Evolutionary conservation across 805 yeast genomes (phyloP).

Genomic region (Zygosaccharomyces kombuchaensis): DNA sequence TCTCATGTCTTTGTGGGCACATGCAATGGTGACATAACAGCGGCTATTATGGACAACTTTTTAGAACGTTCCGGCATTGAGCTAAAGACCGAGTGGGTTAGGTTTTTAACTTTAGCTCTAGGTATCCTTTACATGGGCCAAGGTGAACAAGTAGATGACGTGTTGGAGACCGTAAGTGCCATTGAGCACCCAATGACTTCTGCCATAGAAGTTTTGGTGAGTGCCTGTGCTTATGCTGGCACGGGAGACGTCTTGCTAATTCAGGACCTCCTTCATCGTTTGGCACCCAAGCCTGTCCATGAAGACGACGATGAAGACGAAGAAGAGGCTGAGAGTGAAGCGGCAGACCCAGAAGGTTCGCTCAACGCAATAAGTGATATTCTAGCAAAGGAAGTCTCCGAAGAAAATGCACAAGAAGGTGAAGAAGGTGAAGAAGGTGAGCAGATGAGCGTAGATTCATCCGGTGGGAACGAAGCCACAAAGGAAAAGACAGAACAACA

Average conservation of each 20-base stretch:
- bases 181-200: constrained; percentile 92
- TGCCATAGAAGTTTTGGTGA: constrained; percentile 83
- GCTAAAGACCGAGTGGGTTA: constrained; percentile 78
- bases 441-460: constrained; percentile 19
- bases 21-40: constrained; percentile 88
- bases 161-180: constrained; percentile 87
- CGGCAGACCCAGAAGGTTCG: constrained; percentile 38
- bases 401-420: constrained; percentile 22
- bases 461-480: constrained; percentile 22
- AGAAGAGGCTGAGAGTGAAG: constrained; percentile 43
- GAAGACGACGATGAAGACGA: constrained; percentile 53
- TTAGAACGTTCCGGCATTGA: constrained; percentile 79
- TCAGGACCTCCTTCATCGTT: constrained; percentile 83
- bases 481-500: constrained; percentile 23
- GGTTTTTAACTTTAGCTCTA: constrained; percentile 86
- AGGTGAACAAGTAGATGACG: constrained; percentile 91
- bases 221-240: constrained; percentile 93
- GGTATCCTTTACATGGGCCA: constrained; percentile 91
- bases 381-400: constrained; percentile 33
- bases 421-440: constrained; percentile 14
- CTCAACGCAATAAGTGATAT: constrained; percentile 31
- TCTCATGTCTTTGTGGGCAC: constrained; percentile 96
- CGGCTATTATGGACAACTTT: constrained; percentile 85
- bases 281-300: constrained; percentile 65
- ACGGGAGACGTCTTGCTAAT: constrained; percentile 95